A percentile compares a stretch with the other conserved stretches of the same genome.
These are phyloP conservation scores for Colletotrichum theobromicola DNA, from an alignment of 2,329 filamentous ascomycete genomes.

Conservation along the genomic window DNA sequence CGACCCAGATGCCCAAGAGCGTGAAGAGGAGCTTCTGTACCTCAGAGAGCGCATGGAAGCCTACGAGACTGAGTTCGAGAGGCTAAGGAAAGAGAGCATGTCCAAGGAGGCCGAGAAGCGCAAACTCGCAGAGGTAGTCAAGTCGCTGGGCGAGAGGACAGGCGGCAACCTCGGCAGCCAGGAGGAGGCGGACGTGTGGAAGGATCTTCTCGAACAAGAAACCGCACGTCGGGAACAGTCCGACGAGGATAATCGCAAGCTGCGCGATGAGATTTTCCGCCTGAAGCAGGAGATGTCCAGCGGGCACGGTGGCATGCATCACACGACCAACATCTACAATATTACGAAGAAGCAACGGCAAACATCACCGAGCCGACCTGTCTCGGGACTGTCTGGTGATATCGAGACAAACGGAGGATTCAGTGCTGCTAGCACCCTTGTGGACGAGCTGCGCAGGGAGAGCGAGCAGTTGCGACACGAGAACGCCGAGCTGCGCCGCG, in stretches of 20 bases:
- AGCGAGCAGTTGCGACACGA: slow-evolving; percentile 84
- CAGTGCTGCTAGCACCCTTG: slow-evolving; percentile 68
- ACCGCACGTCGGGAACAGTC: slow-evolving; percentile 86
- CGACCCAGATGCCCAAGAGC: slow-evolving; percentile 67
- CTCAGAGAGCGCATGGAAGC: slow-evolving; percentile 86
- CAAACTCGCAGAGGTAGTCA: slow-evolving; percentile 81
- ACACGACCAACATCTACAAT: slow-evolving; percentile 71
- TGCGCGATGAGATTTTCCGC: slow-evolving; percentile 84
- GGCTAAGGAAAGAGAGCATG: slow-evolving; percentile 78
- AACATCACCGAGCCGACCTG: slow-evolving; percentile 53
- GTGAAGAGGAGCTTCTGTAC: slow-evolving; percentile 86
- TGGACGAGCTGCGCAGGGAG: slow-evolving; percentile 76
- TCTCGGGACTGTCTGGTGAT: slow-evolving; percentile 55
- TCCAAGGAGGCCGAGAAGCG: slow-evolving; percentile 85
- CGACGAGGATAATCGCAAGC: slow-evolving; percentile 84
- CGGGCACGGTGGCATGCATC: slow-evolving; percentile 46
- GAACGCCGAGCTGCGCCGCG: slow-evolving; percentile 88
- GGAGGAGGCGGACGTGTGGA: slow-evolving; percentile 85
- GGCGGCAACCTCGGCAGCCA: slow-evolving; percentile 57
- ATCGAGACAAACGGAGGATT: slow-evolving; percentile 56
- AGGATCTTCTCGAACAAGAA: slow-evolving; percentile 92
- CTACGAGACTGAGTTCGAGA: slow-evolving; percentile 83
- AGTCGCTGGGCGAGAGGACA: slow-evolving; percentile 54
- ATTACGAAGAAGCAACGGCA: slow-evolving; percentile 61
- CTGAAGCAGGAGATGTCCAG: slow-evolving; percentile 64